Conservation (phyloP, 2,329 filamentous ascomycete species). For the Raffaelea ambrosiae region DNA sequence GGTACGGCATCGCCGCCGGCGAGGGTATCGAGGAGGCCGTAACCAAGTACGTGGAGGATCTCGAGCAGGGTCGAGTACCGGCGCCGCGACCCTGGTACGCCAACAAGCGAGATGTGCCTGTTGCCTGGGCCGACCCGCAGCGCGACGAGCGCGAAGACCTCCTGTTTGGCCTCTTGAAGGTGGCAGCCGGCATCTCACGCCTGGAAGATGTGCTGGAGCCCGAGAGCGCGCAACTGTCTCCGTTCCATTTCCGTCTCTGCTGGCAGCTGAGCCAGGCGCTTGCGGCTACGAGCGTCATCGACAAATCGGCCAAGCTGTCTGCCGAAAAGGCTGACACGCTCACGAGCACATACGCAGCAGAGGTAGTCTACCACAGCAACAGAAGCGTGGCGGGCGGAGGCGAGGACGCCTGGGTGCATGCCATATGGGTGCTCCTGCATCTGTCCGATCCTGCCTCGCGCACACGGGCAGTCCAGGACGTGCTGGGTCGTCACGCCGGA, state of each 20-base stretch:
- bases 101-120: conserved; percentile 43
- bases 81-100: conserved; percentile 65
- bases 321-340: conserved; percentile 61
- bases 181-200: conserved; percentile 57
- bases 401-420: conserved; percentile 57
- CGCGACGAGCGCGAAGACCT: conserved; percentile 59
- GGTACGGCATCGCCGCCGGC: conserved; percentile 67
- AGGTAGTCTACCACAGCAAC: conserved; percentile 22
- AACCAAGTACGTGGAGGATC: conserved; percentile 61
- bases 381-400: conserved; percentile 35
- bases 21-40: conserved; percentile 69
- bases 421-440: conserved; percentile 70
- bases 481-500: conserved; percentile 64
- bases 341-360: conserved; percentile 24
- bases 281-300: conserved; percentile 30
- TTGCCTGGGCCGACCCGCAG: conserved; percentile 42
- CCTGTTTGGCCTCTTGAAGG: conserved; percentile 77
- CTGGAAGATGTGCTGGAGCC: conserved; percentile 68
- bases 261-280: conserved; percentile 79
- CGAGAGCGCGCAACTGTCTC: conserved; percentile 66
- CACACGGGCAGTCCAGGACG: conserved; percentile 59
- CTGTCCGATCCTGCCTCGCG: conserved; percentile 57
- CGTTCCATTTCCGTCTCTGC: conserved; percentile 64
- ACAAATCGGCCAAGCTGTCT: conserved; percentile 39
- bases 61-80: conserved; percentile 62